Evolutionary conservation across 257 asterid species (phyloP).

Genomic region (Nicotiana noctiflora): DNA sequence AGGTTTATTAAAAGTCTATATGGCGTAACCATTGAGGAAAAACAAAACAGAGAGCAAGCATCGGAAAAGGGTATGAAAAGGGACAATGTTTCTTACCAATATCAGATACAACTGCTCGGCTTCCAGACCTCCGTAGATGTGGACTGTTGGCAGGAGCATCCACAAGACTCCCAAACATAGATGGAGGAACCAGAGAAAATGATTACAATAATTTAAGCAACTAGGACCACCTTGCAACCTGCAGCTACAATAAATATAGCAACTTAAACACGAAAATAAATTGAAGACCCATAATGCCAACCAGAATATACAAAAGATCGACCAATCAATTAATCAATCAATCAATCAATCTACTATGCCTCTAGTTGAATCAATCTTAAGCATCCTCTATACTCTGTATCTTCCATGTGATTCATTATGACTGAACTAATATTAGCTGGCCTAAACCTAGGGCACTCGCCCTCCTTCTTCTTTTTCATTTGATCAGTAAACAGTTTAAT

Average conservation of each 20-base stretch:
- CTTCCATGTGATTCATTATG: neutral
- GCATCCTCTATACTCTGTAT: neutral
- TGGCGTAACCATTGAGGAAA: neutral
- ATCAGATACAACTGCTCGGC: conserved; percentile 79
- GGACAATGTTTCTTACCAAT: conserved; percentile 43
- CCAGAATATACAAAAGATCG: neutral
- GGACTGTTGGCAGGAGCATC: conserved; percentile 67
- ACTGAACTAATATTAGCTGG: neutral
- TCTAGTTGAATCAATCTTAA: neutral
- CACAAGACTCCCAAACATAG: conserved; percentile 83
- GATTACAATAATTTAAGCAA: conserved; percentile 17
- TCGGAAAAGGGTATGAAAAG: neutral
- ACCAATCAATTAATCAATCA: neutral
- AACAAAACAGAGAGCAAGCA: conserved; percentile 9
- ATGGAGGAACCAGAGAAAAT: conserved; percentile 42
- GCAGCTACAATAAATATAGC: conserved; percentile 19
- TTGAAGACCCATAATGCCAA: neutral
- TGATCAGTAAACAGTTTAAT: neutral
- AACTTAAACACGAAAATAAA: neutral
- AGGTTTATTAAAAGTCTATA: conserved; percentile 11
- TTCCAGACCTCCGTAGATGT: conserved; percentile 89
- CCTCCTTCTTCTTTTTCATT: neutral
- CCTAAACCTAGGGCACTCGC: neutral
- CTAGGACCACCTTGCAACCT: conserved; percentile 14
- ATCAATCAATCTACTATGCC: neutral